Base-by-base conservation (phyloP, 2,329 filamentous ascomycete species). In the Ilyonectria robusta region DNA sequence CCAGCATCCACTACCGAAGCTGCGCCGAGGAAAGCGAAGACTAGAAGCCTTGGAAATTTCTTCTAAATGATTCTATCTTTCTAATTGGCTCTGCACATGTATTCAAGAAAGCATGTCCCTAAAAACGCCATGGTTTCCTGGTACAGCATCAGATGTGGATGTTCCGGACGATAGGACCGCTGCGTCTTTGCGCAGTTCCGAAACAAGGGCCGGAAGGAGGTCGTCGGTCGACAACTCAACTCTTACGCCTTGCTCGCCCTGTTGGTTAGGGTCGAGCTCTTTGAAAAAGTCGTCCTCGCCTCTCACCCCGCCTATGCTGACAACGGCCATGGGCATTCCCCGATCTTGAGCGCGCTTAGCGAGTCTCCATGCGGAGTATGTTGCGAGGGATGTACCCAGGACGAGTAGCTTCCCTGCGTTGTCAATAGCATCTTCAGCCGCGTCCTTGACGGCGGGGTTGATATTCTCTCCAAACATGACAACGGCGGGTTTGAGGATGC, bases 401-500 rank as follows among this genome's bases (percentile, higher is more conserved):
- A 98, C 88, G 23, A 98, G 84, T 40, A 98, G 81, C 66, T 89
- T 89, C 6, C 90, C 90, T 1, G 94, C 93, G 31, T 87, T 86
- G 75, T 98, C 93, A 56, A 98, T 89, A 13, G 93, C 92, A 31
- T 89, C 83, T 77, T 98, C 95, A 1, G 95, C 95, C 0, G 90
- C 90, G 1, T 83, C 80, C 79, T 97, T 98, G 40, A 95, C 91
- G 1, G 82, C 76, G 1, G 82, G 80, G 0, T 88, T 84, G 56
- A 98, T 97, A 66, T 90, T 95, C 81, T 98, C 96, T 17, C 96
- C 96, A 79, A 98, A 98, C 94, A 98, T 98, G 74, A 95, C 91
- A 2, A 99, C 95, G 1, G 93, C 93, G 4, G 96, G 96, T 78
- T 98, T 98, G 62, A 99, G 80, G 42, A 98, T 89, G 2, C 95